phyloP scores from a whole-genome alignment of 2,329 filamentous ascomycete species.

The Sordariomycetes sp. region DNA sequence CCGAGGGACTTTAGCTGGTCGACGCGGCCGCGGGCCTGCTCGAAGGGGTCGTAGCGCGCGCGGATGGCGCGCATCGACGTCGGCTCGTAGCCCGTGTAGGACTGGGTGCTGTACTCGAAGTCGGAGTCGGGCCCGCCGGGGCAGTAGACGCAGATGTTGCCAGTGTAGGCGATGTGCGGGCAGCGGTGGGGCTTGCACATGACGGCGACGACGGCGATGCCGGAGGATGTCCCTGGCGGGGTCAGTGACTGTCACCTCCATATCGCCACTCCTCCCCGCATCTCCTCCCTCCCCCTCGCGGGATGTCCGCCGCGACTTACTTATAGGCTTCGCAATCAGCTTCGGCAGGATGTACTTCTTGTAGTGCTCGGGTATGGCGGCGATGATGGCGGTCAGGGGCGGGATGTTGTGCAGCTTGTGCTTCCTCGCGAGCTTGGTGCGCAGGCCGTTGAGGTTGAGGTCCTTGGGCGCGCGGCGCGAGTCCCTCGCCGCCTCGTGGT shows the following conservation, averaged over 20 bases:
- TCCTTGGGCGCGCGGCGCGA: constrained; percentile 63
- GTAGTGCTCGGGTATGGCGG: constrained; percentile 97
- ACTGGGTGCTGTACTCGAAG: constrained; percentile 98
- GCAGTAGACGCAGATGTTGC: constrained; percentile 98
- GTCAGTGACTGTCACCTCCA: background rate
- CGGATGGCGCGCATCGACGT: constrained; percentile 98
- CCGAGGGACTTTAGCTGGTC: constrained; percentile 94
- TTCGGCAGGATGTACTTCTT: constrained; percentile 98
- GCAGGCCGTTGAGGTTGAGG: constrained; percentile 81
- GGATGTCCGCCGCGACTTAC: constrained; percentile 25
- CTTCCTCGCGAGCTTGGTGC: constrained; percentile 83
- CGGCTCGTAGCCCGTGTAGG: constrained; percentile 95
- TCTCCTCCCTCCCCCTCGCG: background rate
- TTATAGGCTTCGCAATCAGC: constrained; percentile 90
- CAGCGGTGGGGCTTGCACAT: constrained; percentile 99
- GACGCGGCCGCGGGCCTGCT: constrained; percentile 88
- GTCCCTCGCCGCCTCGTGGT: constrained; percentile 73
- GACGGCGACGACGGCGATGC: constrained; percentile 94
- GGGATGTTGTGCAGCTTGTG: constrained; percentile 80
- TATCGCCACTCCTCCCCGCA: background rate
- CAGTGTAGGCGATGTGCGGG: constrained; percentile 95
- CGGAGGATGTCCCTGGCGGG: constrained; percentile 70
- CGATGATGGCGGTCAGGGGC: constrained; percentile 90
- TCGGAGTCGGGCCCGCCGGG: constrained; percentile 95
- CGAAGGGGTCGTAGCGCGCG: constrained; percentile 92